phyloP scores from a whole-genome alignment of 202 grass and related monocot species.

The Zizania palustris region DNA sequence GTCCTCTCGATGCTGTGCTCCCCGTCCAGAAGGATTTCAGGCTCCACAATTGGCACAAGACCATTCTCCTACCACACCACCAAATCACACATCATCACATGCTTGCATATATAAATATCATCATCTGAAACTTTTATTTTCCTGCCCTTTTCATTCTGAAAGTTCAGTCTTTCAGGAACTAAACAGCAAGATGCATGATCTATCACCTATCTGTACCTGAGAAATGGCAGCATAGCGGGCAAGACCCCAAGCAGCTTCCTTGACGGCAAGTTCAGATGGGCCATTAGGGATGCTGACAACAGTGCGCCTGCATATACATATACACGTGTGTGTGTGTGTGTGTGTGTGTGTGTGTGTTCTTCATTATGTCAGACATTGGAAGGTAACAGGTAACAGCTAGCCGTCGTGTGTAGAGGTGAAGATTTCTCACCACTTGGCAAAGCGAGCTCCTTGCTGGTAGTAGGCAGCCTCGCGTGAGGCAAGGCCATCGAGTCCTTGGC shows the following conservation, averaged over 20 bases:
- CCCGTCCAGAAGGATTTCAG: conserved; percentile 83
- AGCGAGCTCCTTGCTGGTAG: conserved; percentile 94
- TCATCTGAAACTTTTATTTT: neutral
- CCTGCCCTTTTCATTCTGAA: neutral
- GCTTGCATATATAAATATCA: neutral
- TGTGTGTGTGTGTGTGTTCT: no score
- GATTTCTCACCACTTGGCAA: conserved; percentile 84
- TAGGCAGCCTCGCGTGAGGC: conserved; percentile 90
- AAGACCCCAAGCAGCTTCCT: conserved; percentile 98
- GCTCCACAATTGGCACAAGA: conserved; percentile 92
- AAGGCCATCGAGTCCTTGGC: conserved; percentile 96
- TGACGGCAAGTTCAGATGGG: conserved; percentile 86
- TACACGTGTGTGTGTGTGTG: no score
- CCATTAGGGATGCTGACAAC: conserved; percentile 97
- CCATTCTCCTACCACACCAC: conserved; percentile 70
- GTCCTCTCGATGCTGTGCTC: conserved; percentile 83
- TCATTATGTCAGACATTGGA: conserved; percentile 10
- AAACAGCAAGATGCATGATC: conserved; percentile 2
- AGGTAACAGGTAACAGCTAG: no score
- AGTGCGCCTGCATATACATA: conserved; percentile 77
- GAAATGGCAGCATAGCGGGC: conserved; percentile 94
- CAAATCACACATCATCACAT: neutral
- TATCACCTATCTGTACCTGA: conserved; percentile 80
- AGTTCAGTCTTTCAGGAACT: neutral
- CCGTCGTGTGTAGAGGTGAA: neutral